phyloP scores from a whole-genome alignment of 2,329 filamentous ascomycete species.

The Aureobasidium subglaciale region DNA sequence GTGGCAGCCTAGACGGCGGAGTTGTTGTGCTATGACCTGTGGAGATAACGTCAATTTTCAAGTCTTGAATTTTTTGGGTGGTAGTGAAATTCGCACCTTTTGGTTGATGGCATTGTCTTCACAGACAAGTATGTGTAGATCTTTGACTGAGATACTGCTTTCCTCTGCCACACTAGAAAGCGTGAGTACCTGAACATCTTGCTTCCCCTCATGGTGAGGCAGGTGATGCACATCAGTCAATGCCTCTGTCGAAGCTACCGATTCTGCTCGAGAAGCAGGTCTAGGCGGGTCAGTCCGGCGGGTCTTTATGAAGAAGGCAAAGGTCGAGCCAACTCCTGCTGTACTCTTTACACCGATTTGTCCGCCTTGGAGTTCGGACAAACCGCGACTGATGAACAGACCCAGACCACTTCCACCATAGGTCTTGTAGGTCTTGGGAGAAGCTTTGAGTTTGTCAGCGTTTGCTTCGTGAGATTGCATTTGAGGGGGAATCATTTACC shows the following conservation, averaged over 20 bases:
- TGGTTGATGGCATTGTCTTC: conserved; percentile 39
- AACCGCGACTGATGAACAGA: conserved; percentile 58
- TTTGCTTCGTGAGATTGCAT: not conserved
- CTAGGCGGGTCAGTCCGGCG: not conserved
- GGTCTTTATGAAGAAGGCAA: conserved; percentile 59
- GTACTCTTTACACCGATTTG: conserved; percentile 57
- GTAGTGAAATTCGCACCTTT: not conserved
- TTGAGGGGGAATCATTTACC: conserved; percentile 41
- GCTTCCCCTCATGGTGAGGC: not conserved
- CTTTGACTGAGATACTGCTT: not conserved
- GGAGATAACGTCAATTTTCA: conserved; percentile 12
- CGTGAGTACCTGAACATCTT: not conserved
- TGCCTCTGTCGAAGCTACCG: not conserved
- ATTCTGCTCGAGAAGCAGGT: not conserved
- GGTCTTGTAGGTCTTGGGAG: conserved; percentile 33
- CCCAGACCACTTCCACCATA: conserved; percentile 64
- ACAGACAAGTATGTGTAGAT: conserved; percentile 18
- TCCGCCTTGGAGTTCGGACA: conserved; percentile 54
- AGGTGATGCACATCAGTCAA: not conserved
- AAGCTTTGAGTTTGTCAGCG: not conserved
- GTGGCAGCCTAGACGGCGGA: conserved; percentile 28
- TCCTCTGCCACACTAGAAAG: not conserved
- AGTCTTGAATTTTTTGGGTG: not conserved
- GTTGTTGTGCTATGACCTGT: conserved; percentile 33
- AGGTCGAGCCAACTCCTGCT: conserved; percentile 55